Base-by-base conservation (phyloP, 345 rosid genomes). In the Diplotaxis tenuifolia region DNA sequence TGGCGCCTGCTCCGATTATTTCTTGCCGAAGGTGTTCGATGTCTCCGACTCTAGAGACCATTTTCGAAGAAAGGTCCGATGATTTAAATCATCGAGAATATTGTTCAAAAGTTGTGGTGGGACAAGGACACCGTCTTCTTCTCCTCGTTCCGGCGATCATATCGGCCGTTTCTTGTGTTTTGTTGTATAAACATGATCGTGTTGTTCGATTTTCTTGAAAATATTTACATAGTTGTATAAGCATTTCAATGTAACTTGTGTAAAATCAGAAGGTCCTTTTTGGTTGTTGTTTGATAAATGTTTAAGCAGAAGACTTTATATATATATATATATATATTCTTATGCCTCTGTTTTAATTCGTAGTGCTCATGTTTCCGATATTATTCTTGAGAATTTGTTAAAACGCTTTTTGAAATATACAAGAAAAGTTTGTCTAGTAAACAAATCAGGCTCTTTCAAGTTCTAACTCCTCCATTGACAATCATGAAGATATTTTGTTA, bases 21-120 rank as follows among this genome's bases (percentile, higher is more conserved):
- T 47, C 77, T 54, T 67, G 56, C 19, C 76, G 76, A 67, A 79
- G 65, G 59, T 65, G 76, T 59, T 76, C 84, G n/a, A 61, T 61
- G 52, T 74, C 45, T 56, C 86, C 85, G 3, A 78, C 62, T 49
- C 67, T 86, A 62, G 90, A 84, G 76, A 81, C 88, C 7, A 84
- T 84, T 54, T 36, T 63, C 15, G 90, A 86, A 70, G 88, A 86
- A 74, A 80, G 77, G 56, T 65, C 62, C 4, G 79, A 80, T 55
- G 74, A 73, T 59, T n/a, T n/a, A n/a, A n/a, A n/a, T n/a, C n/a
- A n/a, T n/a, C n/a, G n/a, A n/a, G n/a, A n/a, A n/a, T n/a, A n/a
- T n/a, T n/a, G n/a, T n/a, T 22, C 22, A 22, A 67, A 16, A 5
- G 61, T 80, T 36, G 20, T 12, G 11, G 59, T 20, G 22, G 73